phyloP scores from a whole-genome alignment of 352 stramenopile species.

The Phytophthora tubulina region DNA sequence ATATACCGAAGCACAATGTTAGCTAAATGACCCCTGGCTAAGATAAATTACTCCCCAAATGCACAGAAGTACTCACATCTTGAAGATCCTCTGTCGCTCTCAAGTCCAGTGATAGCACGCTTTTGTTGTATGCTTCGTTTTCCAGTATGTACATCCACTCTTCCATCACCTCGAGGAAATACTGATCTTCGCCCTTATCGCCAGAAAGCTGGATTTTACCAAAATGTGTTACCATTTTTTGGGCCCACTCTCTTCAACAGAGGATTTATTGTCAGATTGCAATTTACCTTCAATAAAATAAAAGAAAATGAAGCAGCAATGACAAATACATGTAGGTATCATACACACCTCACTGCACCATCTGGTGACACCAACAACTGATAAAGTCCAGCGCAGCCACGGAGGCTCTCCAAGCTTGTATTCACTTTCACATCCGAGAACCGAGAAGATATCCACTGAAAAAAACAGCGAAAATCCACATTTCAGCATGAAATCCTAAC shows the following conservation, averaged over 20 bases:
- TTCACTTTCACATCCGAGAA: conserved; percentile 49
- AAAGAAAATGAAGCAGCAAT: neutral
- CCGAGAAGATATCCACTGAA: conserved; percentile 58
- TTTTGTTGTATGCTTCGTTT: conserved; percentile 78
- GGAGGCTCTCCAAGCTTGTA: conserved; percentile 58
- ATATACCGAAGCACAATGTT: conserved; percentile 9
- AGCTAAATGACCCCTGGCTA: neutral
- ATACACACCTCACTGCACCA: conserved; percentile 69
- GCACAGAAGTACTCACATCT: conserved; percentile 48
- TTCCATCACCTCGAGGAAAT: conserved; percentile 79
- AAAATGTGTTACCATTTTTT: conserved; percentile 60
- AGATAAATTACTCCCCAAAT: neutral
- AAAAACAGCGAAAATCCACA: conserved; percentile 1
- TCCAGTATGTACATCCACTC: conserved; percentile 92
- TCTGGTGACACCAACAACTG: conserved; percentile 84
- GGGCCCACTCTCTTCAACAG: conserved; percentile 69
- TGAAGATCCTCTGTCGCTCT: conserved; percentile 74
- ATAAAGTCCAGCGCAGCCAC: conserved; percentile 72
- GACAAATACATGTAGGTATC: neutral
- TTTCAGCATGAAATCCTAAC: neutral
- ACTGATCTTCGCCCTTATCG: conserved; percentile 53
- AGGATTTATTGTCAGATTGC: conserved; percentile 3
- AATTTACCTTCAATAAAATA: neutral
- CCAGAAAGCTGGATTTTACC: conserved; percentile 68
- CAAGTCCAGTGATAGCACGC: conserved; percentile 74